Conservation (phyloP, 1,284 basidiomycete species). For the Puccinia hordei region DNA sequence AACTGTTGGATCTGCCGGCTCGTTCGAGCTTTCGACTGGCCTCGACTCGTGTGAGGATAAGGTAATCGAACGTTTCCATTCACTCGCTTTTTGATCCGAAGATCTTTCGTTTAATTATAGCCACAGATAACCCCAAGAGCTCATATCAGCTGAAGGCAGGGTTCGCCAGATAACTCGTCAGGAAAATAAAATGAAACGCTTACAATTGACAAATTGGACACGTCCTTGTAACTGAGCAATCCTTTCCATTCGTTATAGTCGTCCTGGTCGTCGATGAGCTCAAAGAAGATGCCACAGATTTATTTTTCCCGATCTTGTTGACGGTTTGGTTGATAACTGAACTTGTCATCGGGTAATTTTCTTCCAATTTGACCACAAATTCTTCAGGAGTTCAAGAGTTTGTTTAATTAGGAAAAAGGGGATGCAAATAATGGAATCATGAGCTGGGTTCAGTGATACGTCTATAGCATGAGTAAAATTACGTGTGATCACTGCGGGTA, state of each 20-base stretch:
- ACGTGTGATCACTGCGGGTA: slow-evolving; percentile 22
- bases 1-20: neutral
- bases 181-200: too few relatives aligned
- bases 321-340: slow-evolving; percentile 45
- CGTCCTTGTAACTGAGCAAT: neutral
- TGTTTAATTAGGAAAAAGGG: neutral
- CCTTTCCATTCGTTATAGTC: neutral
- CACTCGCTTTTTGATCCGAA: slow-evolving; percentile 30
- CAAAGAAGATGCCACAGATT: neutral
- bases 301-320: slow-evolving; percentile 39
- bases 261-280: neutral
- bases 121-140: neutral
- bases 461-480: neutral
- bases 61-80: slow-evolving; percentile 36
- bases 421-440: too few relatives aligned
- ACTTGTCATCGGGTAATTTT: slow-evolving; percentile 44
- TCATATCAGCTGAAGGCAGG: neutral
- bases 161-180: neutral
- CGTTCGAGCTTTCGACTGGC: neutral
- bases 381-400: slow-evolving; percentile 1
- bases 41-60: slow-evolving; percentile 2
- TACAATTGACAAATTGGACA: slow-evolving; percentile 39
- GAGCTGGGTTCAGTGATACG: neutral
- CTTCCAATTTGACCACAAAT: slow-evolving; percentile 41
- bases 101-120: slow-evolving; percentile 18